Percentiles rank a stretch among this genome's conserved stretches.
Evolutionary conservation across 1,284 basidiomycete species (phyloP).

Genomic region (Malassezia restricta): DNA sequence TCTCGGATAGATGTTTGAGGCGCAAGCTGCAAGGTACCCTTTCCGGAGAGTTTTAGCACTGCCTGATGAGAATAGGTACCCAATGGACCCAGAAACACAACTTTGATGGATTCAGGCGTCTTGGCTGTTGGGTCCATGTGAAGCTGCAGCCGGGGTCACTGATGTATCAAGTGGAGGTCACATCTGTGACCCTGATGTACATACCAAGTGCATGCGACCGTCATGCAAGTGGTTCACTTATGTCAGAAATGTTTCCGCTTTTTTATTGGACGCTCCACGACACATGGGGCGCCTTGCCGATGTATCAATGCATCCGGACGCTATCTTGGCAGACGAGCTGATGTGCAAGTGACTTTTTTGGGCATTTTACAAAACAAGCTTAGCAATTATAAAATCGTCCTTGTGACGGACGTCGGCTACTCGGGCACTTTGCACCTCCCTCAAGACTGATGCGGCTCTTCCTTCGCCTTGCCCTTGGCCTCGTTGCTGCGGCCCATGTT

Average conservation of each 20-base stretch:
- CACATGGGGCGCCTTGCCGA: no score
- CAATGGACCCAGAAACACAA: slow-evolving; percentile 10
- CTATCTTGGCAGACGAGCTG: no score
- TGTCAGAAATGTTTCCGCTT: no score
- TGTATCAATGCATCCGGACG: no score
- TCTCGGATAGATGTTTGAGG: slow-evolving; percentile 1
- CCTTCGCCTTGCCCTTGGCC: neutral
- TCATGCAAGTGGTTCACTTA: no score
- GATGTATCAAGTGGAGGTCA: no score
- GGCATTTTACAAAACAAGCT: no score
- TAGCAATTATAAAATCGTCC: no score
- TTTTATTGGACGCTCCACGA: no score
- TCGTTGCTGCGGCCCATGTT: slow-evolving; percentile 5
- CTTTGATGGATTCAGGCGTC: neutral
- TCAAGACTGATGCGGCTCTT: neutral
- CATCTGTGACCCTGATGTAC: neutral
- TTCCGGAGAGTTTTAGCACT: neutral
- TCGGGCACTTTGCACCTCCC: neutral
- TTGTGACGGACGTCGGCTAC: no score
- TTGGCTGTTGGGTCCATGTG: neutral
- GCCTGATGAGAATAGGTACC: slow-evolving; percentile 16
- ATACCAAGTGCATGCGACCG: neutral
- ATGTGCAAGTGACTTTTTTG: no score
- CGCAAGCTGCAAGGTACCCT: neutral
- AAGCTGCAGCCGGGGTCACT: neutral